Conservation (phyloP, 2,329 filamentous ascomycete species). For the Penicillium griseofulvum region DNA sequence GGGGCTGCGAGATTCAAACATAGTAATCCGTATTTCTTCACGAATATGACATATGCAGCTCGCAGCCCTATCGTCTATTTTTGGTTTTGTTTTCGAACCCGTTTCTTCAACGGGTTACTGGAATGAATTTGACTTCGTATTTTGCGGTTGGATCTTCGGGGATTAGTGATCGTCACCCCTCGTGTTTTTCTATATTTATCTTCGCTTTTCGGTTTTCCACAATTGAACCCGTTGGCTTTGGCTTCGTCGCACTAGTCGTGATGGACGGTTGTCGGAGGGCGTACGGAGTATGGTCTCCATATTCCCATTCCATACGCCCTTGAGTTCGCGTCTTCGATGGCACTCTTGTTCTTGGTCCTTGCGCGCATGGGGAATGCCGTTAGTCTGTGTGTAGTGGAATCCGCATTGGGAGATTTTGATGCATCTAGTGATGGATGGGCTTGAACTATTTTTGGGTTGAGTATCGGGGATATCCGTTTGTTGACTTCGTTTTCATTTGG, state of each 20-base stretch:
- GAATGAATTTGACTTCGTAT: too few species aligned
- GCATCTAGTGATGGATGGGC: not conserved
- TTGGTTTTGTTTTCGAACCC: too few species aligned
- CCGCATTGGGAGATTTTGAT: not conserved
- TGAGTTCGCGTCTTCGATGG: constrained; percentile 1
- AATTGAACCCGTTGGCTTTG: not conserved
- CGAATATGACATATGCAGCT: not conserved
- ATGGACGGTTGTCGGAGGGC: not conserved
- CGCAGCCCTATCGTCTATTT: not conserved
- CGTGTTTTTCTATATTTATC: constrained; percentile 9
- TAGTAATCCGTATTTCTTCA: not conserved
- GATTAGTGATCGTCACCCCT: not conserved
- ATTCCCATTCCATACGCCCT: too few species aligned
- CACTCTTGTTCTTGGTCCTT: not conserved
- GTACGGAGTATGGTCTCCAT: too few species aligned
- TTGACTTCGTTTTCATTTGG: not conserved
- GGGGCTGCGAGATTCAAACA: not conserved
- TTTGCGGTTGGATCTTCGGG: not conserved
- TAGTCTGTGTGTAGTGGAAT: not conserved
- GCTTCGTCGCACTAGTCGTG: too few species aligned
- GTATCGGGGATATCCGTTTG: not conserved
- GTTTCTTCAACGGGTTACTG: too few species aligned
- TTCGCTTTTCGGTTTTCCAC: not conserved
- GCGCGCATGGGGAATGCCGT: not conserved
- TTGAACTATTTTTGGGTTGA: not conserved